These are phyloP conservation scores for Diaporthe aspalathi DNA, from an alignment of 2,329 filamentous ascomycete species.

Conservation along the genomic window DNA sequence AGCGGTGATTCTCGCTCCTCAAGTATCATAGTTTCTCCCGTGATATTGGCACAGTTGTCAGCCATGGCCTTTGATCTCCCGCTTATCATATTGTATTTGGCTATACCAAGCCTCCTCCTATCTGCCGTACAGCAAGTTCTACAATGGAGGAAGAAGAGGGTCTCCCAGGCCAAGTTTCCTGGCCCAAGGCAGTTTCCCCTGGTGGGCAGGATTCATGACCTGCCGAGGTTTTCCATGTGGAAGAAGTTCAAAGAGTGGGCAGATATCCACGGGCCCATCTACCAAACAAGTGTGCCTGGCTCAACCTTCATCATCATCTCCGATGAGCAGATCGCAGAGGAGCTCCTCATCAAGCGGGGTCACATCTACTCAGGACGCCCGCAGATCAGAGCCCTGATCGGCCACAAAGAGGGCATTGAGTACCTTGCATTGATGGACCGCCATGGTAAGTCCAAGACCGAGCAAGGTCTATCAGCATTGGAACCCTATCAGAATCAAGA, in stretches of 20 bases:
- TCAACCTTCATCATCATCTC: constrained; percentile 59
- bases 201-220: constrained; percentile 60
- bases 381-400: constrained; percentile 60
- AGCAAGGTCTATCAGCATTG: neutral
- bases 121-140: constrained; percentile 54
- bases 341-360: constrained; percentile 61
- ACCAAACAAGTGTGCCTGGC: constrained; percentile 54
- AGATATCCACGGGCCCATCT: constrained; percentile 56
- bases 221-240: constrained; percentile 60
- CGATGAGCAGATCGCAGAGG: constrained; percentile 60
- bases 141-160: constrained; percentile 47
- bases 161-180: constrained; percentile 51
- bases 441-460: constrained; percentile 52
- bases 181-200: constrained; percentile 61
- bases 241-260: constrained; percentile 63
- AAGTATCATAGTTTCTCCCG: neutral
- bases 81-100: constrained; percentile 57
- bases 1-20: neutral
- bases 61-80: constrained; percentile 50
- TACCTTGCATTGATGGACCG: constrained; percentile 65
- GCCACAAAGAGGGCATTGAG: constrained; percentile 60
- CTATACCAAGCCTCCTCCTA: constrained; percentile 57
- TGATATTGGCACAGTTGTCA: constrained; percentile 28
- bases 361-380: constrained; percentile 63
- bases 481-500: neutral